phyloP scores from a whole-genome alignment of 1,284 basidiomycete genomes.

The Agroathelia rolfsii region DNA sequence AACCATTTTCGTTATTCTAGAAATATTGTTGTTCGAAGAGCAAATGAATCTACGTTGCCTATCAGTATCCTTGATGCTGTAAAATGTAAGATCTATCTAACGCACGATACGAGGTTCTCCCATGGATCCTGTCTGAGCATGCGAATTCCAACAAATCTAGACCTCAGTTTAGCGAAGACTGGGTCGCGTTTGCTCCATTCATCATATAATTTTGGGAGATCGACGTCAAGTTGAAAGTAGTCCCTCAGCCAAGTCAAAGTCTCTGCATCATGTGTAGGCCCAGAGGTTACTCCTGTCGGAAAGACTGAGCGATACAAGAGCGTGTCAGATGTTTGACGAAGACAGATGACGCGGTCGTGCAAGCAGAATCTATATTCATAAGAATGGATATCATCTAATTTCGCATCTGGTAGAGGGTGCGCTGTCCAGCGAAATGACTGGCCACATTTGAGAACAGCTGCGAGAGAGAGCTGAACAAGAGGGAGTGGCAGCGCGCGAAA shows the following conservation, averaged over 20 bases:
- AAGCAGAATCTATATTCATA: slow-evolving; percentile 70
- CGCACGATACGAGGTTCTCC: slow-evolving; percentile 88
- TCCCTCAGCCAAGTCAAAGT: slow-evolving; percentile 74
- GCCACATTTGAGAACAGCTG: slow-evolving; percentile 67
- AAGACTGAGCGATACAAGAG: slow-evolving; percentile 70
- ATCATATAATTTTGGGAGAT: slow-evolving; percentile 66
- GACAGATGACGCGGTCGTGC: slow-evolving; percentile 72
- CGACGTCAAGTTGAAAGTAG: slow-evolving; percentile 85
- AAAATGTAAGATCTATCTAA: too few species aligned
- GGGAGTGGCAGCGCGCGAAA: slow-evolving; percentile 54
- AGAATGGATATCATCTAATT: too few species aligned
- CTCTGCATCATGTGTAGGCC: slow-evolving; percentile 35
- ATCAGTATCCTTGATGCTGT: too few species aligned
- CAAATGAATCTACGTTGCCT: slow-evolving; percentile 96
- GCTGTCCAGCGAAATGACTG: slow-evolving; percentile 74
- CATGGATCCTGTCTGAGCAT: slow-evolving; percentile 92
- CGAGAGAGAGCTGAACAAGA: slow-evolving; percentile 55
- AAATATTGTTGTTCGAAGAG: slow-evolving; percentile 95
- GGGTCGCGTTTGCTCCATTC: slow-evolving; percentile 73
- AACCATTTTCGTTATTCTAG: slow-evolving; percentile 86
- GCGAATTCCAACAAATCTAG: slow-evolving; percentile 58
- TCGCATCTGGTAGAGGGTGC: slow-evolving; percentile 27
- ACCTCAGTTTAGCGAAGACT: slow-evolving; percentile 59
- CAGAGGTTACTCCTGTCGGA: slow-evolving; percentile 28
- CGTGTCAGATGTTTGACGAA: slow-evolving; percentile 60